Percentiles rank a stretch among this genome's conserved stretches.
phyloP scores from a whole-genome alignment of 2,329 filamentous ascomycete genomes.

The Chaetomium sp. region DNA sequence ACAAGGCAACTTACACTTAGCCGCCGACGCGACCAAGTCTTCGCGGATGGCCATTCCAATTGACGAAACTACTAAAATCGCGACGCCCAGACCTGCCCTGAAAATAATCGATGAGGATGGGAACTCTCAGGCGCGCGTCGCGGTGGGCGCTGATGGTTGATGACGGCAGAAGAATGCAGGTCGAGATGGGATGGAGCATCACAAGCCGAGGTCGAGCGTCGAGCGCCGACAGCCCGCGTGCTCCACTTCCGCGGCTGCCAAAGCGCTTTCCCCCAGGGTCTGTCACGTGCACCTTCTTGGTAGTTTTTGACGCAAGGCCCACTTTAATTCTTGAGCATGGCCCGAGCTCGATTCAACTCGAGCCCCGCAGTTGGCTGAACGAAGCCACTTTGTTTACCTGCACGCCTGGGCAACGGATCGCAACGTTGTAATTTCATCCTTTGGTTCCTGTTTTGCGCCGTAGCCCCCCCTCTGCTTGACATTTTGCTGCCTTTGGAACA shows the following conservation, averaged over 20 bases:
- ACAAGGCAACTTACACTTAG: constrained; percentile 21
- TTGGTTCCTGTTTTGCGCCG: neutral
- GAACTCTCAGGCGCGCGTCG: neutral
- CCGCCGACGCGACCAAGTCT: constrained; percentile 78
- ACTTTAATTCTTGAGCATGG: constrained; percentile 1
- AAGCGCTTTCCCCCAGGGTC: neutral
- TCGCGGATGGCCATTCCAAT: constrained; percentile 76
- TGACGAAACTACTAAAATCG: neutral
- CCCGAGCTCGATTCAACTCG: constrained; percentile 2
- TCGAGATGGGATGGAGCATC: constrained; percentile 23
- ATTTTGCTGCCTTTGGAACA: no score
- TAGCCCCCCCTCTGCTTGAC: neutral
- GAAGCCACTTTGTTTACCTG: constrained; percentile 20
- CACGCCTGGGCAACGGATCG: constrained; percentile 11
- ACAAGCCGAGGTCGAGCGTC: constrained; percentile 22
- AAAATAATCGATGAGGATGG: constrained; percentile 4
- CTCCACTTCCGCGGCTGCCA: constrained; percentile 10
- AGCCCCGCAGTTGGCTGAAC: constrained; percentile 13
- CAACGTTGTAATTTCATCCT: constrained; percentile 9
- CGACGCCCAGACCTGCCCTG: neutral
- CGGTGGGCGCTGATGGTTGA: constrained; percentile 5
- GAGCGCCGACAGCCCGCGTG: constrained; percentile 1
- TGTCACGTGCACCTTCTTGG: constrained; percentile 10
- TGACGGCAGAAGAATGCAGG: constrained; percentile 11
- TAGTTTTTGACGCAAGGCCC: neutral